Base-by-base conservation (phyloP, 2,329 filamentous ascomycete species). In the Grosmannia clavigera region DNA sequence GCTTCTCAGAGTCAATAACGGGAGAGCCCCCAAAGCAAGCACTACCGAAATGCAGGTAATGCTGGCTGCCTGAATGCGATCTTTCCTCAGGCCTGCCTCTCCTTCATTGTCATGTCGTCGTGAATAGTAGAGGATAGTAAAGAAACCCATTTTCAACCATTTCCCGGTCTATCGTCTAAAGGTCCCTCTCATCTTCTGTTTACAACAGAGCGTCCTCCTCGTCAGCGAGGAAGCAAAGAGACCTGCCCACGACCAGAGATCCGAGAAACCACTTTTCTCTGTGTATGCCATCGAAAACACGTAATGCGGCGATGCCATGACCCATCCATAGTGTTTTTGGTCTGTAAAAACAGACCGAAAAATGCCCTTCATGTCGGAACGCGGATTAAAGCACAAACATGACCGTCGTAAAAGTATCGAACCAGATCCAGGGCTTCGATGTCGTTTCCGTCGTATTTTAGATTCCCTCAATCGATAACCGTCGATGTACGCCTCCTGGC, bases 241-340 rank as follows among this genome's bases (percentile, higher is more conserved):
- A 25, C 31, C 25, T 46, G 57, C 29, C 43, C 55, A 48, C 55
- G 56, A 58, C 56, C 57, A 22, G 14, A 43, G 50, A 58, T 58
- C 50, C 50, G 50, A 54, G 50, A 81, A 81, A 81, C 81, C 80
- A 79, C 78, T 82, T 83, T 83, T 82, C 78, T 84, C 81, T 84
- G 83, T 80, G 75, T 68, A 66, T 70, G 67, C 65, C 68, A 66
- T 68, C 66, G 66, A 68, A 69, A 67, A 68, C 70, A 69, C 65
- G 60, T 61, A 55, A 58, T 64, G 67, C 68, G 67, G 67, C 67
- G 65, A 67, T 65, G 62, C 65, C 70, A 72, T 70, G 70, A 72
- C 68, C 60, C 62, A 25, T 55, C 57, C 58, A 55, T 38, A 52
- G 4, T 48, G 25, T 31, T 60, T 69, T 63, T 69, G 69, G 69